Percentiles rank a stretch among this genome's conserved stretches.
Evolutionary conservation across 2,329 filamentous ascomycete genomes (phyloP).

Genomic region (Pezicula radicicola): DNA sequence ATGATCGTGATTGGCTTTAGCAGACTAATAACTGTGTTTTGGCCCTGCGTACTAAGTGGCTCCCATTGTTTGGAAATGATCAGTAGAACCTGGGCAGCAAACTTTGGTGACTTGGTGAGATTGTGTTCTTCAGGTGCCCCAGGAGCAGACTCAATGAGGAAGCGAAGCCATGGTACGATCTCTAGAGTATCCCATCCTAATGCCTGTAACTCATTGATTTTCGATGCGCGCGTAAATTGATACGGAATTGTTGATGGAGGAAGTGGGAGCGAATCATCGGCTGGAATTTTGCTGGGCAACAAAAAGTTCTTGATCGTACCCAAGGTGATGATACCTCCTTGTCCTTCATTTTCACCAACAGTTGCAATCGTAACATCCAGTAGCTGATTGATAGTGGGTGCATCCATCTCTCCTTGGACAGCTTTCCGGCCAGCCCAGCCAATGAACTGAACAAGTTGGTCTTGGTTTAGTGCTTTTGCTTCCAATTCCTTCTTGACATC

Average conservation of each 20-base stretch:
- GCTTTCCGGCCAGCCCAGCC: constrained; percentile 78
- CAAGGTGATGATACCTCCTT: constrained; percentile 73
- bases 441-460: constrained; percentile 79
- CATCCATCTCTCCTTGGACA: constrained; percentile 68
- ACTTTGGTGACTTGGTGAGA: constrained; percentile 67
- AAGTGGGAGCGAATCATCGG: constrained; percentile 78
- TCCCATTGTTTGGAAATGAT: constrained; percentile 92
- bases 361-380: constrained; percentile 79
- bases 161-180: constrained; percentile 80
- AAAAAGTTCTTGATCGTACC: constrained; percentile 73
- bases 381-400: constrained; percentile 62
- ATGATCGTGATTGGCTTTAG: constrained; percentile 72
- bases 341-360: constrained; percentile 53
- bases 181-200: constrained; percentile 86
- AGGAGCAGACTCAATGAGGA: constrained; percentile 66
- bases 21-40: constrained; percentile 59
- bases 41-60: constrained; percentile 63
- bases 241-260: constrained; percentile 82
- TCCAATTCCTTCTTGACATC: constrained; percentile 85
- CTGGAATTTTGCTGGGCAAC: constrained; percentile 73
- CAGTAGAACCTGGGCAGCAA: constrained; percentile 73
- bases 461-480: constrained; percentile 73
- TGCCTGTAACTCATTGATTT: constrained; percentile 65
- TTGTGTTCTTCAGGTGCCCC: constrained; percentile 61
- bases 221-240: constrained; percentile 72